phyloP scores from a whole-genome alignment of 208 protist species.

The Vickermania ingenoplastis region DNA sequence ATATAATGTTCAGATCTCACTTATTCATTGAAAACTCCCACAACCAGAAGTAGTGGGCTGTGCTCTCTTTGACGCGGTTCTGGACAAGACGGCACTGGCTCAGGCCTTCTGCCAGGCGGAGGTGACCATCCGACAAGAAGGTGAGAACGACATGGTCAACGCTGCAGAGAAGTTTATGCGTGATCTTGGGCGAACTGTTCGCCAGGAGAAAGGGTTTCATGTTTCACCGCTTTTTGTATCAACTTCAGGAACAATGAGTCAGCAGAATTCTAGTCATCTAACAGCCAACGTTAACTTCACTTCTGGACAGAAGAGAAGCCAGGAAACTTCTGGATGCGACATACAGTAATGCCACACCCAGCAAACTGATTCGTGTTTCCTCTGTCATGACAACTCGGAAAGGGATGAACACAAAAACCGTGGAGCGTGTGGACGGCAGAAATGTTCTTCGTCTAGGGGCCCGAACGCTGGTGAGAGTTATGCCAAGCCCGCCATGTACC shows the following conservation, averaged over 20 bases:
- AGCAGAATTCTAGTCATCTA: conserved; percentile 59
- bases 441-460: conserved; percentile 69
- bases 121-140: not conserved
- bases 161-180: conserved; percentile 59
- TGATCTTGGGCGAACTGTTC: conserved; percentile 63
- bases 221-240: conserved; percentile 71
- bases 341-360: conserved; percentile 82
- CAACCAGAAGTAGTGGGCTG: conserved; percentile 67
- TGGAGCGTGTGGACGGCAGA: conserved; percentile 41
- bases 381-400: conserved; percentile 30
- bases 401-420: conserved; percentile 14
- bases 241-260: conserved; percentile 65
- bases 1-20: conserved; percentile 64
- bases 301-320: conserved; percentile 67
- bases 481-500: conserved; percentile 63
- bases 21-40: conserved; percentile 49
- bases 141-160: conserved; percentile 20
- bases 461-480: conserved; percentile 78
- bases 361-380: conserved; percentile 73
- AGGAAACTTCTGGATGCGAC: conserved; percentile 65
- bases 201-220: conserved; percentile 75
- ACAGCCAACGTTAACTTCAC: conserved; percentile 67
- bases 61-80: conserved; percentile 47
- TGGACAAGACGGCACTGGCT: conserved; percentile 51
- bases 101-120: conserved; percentile 65